phyloP scores from a whole-genome alignment of 441 rosid species.

The Kokia cookei region DNA sequence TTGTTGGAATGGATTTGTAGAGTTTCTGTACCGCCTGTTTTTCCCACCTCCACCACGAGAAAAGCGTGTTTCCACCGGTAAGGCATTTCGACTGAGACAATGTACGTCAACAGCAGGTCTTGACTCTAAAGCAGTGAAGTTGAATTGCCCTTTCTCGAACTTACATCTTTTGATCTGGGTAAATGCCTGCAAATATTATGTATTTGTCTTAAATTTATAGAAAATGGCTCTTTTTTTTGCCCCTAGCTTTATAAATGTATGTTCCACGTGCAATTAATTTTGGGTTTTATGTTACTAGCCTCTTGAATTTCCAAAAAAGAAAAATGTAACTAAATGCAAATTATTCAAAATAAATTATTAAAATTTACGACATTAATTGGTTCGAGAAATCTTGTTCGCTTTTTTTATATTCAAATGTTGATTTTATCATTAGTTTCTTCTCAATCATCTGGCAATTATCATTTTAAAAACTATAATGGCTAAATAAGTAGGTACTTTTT shows the following conservation, averaged over 20 bases:
- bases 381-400: not conserved
- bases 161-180: not conserved
- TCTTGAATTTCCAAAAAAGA: not conserved
- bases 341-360: no score
- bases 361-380: not conserved
- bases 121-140: not conserved
- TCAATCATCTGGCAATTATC: no score
- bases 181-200: not conserved
- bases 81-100: not conserved
- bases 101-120: not conserved
- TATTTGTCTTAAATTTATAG: not conserved
- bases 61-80: not conserved
- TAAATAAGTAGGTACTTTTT: no score
- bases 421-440: not conserved
- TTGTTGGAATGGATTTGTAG: slow-evolving; percentile 19
- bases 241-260: not conserved
- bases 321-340: no score
- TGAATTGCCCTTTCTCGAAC: not conserved
- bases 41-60: not conserved
- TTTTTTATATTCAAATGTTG: not conserved
- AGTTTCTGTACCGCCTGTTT: not conserved
- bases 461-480: no score
- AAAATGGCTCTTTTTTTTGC: not conserved
- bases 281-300: not conserved
- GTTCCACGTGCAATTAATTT: not conserved